These are phyloP conservation scores for Tanacetum coccineum DNA, from an alignment of 129 eudicot species.

Conservation along the genomic window DNA sequence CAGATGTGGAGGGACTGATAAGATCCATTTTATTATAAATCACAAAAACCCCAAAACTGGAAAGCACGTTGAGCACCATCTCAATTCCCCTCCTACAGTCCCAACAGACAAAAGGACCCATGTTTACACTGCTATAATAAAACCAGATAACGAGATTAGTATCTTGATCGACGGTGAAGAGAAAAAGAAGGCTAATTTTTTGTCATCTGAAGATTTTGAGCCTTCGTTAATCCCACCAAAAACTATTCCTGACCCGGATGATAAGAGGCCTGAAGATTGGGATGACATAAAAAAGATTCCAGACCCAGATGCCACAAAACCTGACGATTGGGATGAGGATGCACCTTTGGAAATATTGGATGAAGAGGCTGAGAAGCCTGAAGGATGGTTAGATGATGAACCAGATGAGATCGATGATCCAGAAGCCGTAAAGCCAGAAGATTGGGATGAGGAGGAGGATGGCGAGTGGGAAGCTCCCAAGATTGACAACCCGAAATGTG, in stretches of 20 bases:
- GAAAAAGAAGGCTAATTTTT: slow-evolving; percentile 71
- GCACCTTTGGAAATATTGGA: slow-evolving; percentile 84
- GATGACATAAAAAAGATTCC: slow-evolving; percentile 73
- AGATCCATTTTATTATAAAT: slow-evolving; percentile 88
- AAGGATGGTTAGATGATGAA: slow-evolving; percentile 94
- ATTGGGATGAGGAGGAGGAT: slow-evolving; percentile 98
- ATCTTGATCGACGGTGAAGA: slow-evolving; percentile 86
- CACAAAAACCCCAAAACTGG: slow-evolving; percentile 76
- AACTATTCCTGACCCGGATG: slow-evolving; percentile 89
- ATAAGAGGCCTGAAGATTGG: slow-evolving; percentile 86
- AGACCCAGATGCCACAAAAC: slow-evolving; percentile 77
- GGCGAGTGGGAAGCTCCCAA: slow-evolving; percentile 99
- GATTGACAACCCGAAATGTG: slow-evolving; percentile 89
- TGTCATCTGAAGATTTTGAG: slow-evolving; percentile 59
- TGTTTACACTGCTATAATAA: slow-evolving; percentile 80
- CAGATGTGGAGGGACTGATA: slow-evolving; percentile 85
- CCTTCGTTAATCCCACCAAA: slow-evolving; percentile 71
- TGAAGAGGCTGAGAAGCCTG: slow-evolving; percentile 82
- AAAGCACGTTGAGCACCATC: slow-evolving; percentile 82
- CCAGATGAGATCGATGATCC: slow-evolving; percentile 94
- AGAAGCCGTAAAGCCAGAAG: slow-evolving; percentile 85
- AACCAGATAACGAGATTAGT: slow-evolving; percentile 54
- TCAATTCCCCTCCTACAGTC: slow-evolving; percentile 63
- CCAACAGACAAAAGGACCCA: slow-evolving; percentile 81
- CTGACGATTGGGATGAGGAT: slow-evolving; percentile 97